phyloP scores from a whole-genome alignment of 495 filamentous ascomycete genomes.

The Aspergillus coremiiformis region DNA sequence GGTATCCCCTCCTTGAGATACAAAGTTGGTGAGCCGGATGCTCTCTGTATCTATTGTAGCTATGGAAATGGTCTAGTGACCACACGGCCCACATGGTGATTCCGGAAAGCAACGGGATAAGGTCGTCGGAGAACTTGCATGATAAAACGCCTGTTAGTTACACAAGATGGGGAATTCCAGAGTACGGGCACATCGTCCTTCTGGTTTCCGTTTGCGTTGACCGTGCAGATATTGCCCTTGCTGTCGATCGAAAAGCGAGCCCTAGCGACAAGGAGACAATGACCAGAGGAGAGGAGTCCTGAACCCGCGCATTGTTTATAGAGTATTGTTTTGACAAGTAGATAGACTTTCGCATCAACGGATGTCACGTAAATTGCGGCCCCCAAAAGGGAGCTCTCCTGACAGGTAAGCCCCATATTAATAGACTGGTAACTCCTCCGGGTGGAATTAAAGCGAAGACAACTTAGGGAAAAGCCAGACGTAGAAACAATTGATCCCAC shows the following conservation, averaged over 20 bases:
- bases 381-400: not conserved
- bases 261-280: not conserved
- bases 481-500: not conserved
- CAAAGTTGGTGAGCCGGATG: slow-evolving; percentile 44
- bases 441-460: not conserved
- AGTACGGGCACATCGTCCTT: slow-evolving; percentile 44
- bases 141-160: no score
- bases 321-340: not conserved
- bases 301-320: not conserved
- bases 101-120: slow-evolving; percentile 52
- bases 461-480: not conserved
- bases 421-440: not conserved
- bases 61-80: slow-evolving; percentile 32
- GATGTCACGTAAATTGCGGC: not conserved
- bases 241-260: not conserved
- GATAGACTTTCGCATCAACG: not conserved
- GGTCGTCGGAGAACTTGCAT: slow-evolving; percentile 40
- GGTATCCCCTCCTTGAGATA: slow-evolving; percentile 54
- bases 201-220: slow-evolving; percentile 22
- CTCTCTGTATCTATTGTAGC: slow-evolving; percentile 52
- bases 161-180: slow-evolving; percentile 10
- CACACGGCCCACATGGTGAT: slow-evolving; percentile 46
- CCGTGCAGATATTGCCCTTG: slow-evolving; percentile 21
- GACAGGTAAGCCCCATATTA: not conserved
- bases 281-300: not conserved